Base-by-base conservation (phyloP, 208 protist species). In the Phytomonas sp. region DNA sequence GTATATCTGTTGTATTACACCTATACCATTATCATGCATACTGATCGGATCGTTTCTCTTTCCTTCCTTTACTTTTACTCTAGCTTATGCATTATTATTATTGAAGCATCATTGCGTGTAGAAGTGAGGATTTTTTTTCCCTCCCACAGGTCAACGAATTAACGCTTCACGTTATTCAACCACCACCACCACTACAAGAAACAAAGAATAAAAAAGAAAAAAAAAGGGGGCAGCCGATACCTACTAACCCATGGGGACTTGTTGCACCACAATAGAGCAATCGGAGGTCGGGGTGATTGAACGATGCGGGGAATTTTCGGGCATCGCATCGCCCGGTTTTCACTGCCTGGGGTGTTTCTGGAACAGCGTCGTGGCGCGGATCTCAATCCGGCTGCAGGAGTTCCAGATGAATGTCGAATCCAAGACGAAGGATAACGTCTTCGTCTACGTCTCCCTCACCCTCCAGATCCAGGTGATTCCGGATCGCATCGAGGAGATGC, bases 391-490 rank as follows among this genome's bases (percentile, higher is more conserved):
- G 46, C 76, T 91, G 53, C 64, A 70, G 32, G 80, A 91, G 71
- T 64, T 81, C 60, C 34, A 75, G 7, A 56, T 83, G 40, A 71
- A 36, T 2, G 53, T 91, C 11, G 68, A 88, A 31, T 89, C 86
- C 15, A 95, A 95, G 65, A 93, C 87, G n/a, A 92, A 92, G 64
- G 89, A 93, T 78, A 95, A 93, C 72, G 89, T 92, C n/a, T 91
- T 91, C 62, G 84, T 95, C 30, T 74, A 5, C 17, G n/a, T 91
- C 8, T 51, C 53, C 26, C 79, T 91, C 28, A 77, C 78, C n/a
- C 60, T 92, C 28, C 83, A 87, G 70, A 79, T 81, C 34, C 83
- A 91, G 70, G 74, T 87, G 43, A 76, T 83, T 11, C 70, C 75
- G 6, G 71, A 74, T 23, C 75, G 80, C 34, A 71, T 84, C 26